Conservation (phyloP, 177 flowering plant genomes). For the Vitis hybrid region DNA sequence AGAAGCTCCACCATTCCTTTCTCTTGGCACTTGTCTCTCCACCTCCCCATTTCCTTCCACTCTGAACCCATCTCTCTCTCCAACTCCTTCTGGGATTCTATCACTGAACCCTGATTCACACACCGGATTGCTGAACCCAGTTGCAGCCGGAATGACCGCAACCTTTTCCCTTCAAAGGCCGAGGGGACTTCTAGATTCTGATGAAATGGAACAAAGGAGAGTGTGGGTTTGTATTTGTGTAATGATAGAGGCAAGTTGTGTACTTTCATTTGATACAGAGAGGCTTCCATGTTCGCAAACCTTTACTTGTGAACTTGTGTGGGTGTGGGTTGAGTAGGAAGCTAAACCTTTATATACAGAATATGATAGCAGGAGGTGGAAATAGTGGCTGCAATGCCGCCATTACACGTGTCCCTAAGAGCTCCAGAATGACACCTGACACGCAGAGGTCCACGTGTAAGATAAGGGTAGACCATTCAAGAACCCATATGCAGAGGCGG, state of each 20-base stretch:
- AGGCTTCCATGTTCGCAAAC: background rate
- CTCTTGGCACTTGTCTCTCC: conserved; percentile 29
- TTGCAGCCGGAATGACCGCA: no score
- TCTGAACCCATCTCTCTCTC: conserved; percentile 22
- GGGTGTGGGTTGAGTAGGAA: background rate
- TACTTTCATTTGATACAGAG: background rate
- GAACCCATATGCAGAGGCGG: no score
- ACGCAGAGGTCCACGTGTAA: no score
- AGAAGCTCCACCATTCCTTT: conserved; percentile 39
- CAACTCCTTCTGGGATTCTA: conserved; percentile 13
- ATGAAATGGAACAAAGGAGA: no score
- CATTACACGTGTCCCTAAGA: no score
- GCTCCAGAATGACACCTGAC: no score
- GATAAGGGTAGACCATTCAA: no score
- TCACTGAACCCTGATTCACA: background rate
- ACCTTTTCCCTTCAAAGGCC: no score
- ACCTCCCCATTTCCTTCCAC: conserved; percentile 13
- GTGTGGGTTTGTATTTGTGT: no score
- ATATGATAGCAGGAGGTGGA: no score
- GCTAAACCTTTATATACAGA: background rate
- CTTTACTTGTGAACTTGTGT: background rate
- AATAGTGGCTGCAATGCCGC: no score
- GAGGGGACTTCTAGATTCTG: no score
- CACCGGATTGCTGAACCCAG: background rate
- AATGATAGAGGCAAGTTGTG: background rate